A percentile compares a stretch with the other conserved stretches of the same genome.
Evolutionary conservation across 257 asterid species (phyloP).

Genomic region (Voacanga thouarsii): DNA sequence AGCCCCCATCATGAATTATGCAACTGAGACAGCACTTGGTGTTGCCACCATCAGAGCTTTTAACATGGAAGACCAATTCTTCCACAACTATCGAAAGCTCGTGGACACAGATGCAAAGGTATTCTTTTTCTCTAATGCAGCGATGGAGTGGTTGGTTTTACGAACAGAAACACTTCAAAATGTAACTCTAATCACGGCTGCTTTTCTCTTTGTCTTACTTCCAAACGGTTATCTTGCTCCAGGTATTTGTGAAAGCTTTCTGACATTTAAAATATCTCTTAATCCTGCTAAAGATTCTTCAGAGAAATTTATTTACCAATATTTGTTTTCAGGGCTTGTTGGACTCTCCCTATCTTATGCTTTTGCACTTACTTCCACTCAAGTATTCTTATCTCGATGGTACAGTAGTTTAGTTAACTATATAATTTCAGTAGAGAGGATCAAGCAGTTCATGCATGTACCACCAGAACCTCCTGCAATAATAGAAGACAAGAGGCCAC

Average conservation of each 20-base stretch:
- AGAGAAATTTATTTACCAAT: not conserved
- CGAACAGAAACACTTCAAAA: conserved; percentile 72
- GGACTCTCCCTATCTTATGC: conserved; percentile 82
- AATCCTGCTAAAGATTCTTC: not conserved
- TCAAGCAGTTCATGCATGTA: conserved; percentile 69
- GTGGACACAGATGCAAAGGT: conserved; percentile 70
- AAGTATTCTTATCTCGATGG: conserved; percentile 60
- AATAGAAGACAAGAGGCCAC: conserved; percentile 51
- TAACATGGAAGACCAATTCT: conserved; percentile 45
- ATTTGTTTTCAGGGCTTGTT: conserved; percentile 49
- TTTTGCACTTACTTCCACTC: conserved; percentile 50
- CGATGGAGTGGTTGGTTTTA: conserved; percentile 68
- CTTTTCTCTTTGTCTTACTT: conserved; percentile 44
- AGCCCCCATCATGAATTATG: conserved; percentile 74
- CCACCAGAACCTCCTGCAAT: conserved; percentile 65
- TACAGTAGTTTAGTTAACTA: conserved; percentile 56
- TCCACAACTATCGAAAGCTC: conserved; percentile 48
- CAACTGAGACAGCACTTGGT: conserved; percentile 76
- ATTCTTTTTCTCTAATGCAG: conserved; percentile 57
- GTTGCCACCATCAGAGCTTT: conserved; percentile 70
- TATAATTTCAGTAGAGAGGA: conserved; percentile 69
- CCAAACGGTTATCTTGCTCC: conserved; percentile 52
- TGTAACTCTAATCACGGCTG: conserved; percentile 56
- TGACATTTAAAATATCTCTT: not conserved
- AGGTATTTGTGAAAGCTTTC: conserved; percentile 34